Evolutionary conservation across 1,284 basidiomycete species (phyloP), one percentile per base, ranked within the genome.

Genomic region (Boletus sp.): DNA sequence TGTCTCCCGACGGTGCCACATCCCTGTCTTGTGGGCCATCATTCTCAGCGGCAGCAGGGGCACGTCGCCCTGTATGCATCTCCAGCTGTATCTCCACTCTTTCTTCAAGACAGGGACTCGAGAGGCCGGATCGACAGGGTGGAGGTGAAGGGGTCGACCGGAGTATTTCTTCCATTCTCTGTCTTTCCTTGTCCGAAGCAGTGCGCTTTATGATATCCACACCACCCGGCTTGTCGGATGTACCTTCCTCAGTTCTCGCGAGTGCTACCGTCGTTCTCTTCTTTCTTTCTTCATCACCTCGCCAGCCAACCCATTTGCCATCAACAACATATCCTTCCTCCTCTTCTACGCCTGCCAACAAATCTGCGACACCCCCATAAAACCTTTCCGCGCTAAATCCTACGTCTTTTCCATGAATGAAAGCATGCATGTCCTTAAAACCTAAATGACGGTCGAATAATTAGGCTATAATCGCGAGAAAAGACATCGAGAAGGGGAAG

Each of bases 331-430:
- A 57, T 12, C 65, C 55, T 44, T 67, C 64, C 5, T 75, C 74
- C 56, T 88, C 86, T 23, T 86, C 85, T 44, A 83, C 78, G n/a
- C 76, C 73, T 5, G 85, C 84, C 20, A 88, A 68, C 67, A 79
- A 72, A 58, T 90, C 86, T 5, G 77, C 88, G 45, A 92, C 78
- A 39, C 88, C 84, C 5, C 91, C 77, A 62, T 94, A 94, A 66
- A 94, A 94, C 6, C 87, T 91, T 17, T 84, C 89, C 5, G 91
- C 90, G 52, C 85, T 84, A 72, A 94, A 96, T 51, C 85, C 80
- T 60, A 96, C 90, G 53, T 89, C 84, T 48, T 83, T 85, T n/a
- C 93, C 94, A 54, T 81, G 84, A 69, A 92, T 84, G 58, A 85
- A 83, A 0, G 90, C 88, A 78, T 90, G 88, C 60, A 67, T 62